Evolutionary conservation across 1,284 basidiomycete genomes (phyloP), one percentile per base, ranked within the genome.

Genomic region (Somion occarium): DNA sequence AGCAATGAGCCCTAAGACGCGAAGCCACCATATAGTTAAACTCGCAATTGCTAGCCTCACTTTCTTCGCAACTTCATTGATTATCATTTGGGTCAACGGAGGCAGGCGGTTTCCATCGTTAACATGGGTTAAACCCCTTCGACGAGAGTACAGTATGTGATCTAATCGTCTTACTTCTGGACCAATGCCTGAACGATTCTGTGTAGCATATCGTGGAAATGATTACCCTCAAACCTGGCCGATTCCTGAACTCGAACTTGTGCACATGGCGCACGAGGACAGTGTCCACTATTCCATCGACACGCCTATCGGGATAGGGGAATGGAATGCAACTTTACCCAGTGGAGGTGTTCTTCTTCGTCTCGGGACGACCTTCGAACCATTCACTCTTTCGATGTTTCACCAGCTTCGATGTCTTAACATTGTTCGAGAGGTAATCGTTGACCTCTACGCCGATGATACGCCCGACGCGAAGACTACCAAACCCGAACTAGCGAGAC

Each of bases 231-330:
- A n/a, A 9, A 18, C 7, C 5, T 42, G 20, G 15, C 39, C 39
- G 9, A 18, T 42, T 7, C 30, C 30, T 15, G 9, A 7, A 18
- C n/a, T 22, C 9, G n/a, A n/a, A 7, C 20, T 42, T 9, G 39
- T 42, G 18, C 20, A n/a, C 18, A 7, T 42, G 18, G 5, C 39
- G 5, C 39, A n/a, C n/a, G 39, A 42, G 9, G 39, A 42, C 18
- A 42, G n/a, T 18, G 39, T 42, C 20, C 39, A 42, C 39, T 42
- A 42, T 42, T 42, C 39, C n/a, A 45, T 45, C 18, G 24, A 45
- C 20, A 45, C n/a, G 5, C n/a, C 11, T 22, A 23, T 23, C 5
- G 44, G 44, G 11, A 25, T 11, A 22, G 20, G 5, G 11, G 44
- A 45, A 15, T 45, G 44, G 44, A 13, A 22, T 11, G 15, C 12